Conservation (phyloP, 345 rosid genomes). For the Eucalyptus victrix region DNA sequence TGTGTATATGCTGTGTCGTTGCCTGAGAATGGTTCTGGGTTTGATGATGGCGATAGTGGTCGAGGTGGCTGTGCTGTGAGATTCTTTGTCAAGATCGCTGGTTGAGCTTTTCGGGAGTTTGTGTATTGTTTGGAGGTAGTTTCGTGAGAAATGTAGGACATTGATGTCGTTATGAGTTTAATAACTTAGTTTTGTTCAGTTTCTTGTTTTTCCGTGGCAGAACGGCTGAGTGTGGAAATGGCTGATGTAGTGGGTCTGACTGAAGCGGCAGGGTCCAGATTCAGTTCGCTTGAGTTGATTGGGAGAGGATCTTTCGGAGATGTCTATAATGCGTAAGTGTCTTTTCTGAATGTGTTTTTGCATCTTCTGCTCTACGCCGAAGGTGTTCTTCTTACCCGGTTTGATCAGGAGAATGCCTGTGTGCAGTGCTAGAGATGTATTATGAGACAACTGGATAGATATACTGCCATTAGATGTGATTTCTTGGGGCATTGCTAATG, state of each 20-base stretch:
- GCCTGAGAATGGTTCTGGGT: neutral
- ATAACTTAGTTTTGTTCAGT: neutral
- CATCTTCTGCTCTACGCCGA: neutral
- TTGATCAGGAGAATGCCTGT: neutral
- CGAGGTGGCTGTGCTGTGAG: neutral
- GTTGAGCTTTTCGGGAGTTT: neutral
- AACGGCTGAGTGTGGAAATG: slow-evolving; percentile 24
- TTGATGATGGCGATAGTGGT: neutral
- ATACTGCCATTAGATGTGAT: neutral
- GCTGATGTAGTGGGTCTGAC: slow-evolving; percentile 68
- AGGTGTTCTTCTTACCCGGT: neutral
- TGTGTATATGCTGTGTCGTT: neutral
- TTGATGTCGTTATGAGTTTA: neutral
- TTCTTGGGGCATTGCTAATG: neutral
- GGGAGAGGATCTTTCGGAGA: slow-evolving; percentile 99
- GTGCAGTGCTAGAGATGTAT: neutral
- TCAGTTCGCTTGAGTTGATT: slow-evolving; percentile 75
- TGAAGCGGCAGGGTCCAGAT: slow-evolving; percentile 78
- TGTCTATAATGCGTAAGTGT: slow-evolving; percentile 93
- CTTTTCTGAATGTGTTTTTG: neutral
- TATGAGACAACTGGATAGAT: neutral
- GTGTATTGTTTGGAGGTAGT: neutral
- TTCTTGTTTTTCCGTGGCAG: neutral
- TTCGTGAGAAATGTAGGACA: neutral
- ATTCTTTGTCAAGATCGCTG: neutral